Evolutionary conservation across 192 early-diverging fungal genomes (phyloP).

Genomic region (Backusella morwellensis): DNA sequence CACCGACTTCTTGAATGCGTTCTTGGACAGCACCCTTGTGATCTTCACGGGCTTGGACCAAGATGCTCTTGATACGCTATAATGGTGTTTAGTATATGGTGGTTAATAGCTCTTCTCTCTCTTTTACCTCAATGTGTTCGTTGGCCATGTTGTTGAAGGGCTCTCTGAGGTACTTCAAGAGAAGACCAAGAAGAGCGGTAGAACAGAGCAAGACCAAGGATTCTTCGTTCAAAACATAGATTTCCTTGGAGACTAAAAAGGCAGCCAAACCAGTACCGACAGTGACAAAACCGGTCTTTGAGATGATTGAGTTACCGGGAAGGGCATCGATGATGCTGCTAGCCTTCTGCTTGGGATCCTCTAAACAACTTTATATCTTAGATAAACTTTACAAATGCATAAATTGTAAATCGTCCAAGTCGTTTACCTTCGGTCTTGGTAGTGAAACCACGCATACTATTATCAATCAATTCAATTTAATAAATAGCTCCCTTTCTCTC

Average conservation of each 20-base stretch:
- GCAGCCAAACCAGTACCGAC: slow-evolving; percentile 80
- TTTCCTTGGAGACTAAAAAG: slow-evolving; percentile 94
- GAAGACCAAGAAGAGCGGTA: slow-evolving; percentile 74
- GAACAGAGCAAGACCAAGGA: slow-evolving; percentile 80
- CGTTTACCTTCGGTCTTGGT: slow-evolving; percentile 24
- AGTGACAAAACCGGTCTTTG: slow-evolving; percentile 90
- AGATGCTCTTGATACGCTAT: slow-evolving; percentile 78
- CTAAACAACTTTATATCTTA: slow-evolving; percentile 31
- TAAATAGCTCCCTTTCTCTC: background rate
- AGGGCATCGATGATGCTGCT: slow-evolving; percentile 89
- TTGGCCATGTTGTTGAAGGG: slow-evolving; percentile 79
- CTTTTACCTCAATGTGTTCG: slow-evolving; percentile 39
- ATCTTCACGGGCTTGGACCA: slow-evolving; percentile 82
- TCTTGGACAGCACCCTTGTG: slow-evolving; percentile 90
- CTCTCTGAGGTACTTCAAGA: slow-evolving; percentile 80
- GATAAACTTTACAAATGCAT: background rate
- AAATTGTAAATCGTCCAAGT: background rate
- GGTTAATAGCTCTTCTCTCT: too few species aligned
- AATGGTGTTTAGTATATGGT: background rate
- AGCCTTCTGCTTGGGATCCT: slow-evolving; percentile 76
- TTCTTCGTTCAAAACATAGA: slow-evolving; percentile 96
- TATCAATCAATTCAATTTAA: background rate
- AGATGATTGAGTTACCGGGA: slow-evolving; percentile 83
- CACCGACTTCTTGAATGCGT: slow-evolving; percentile 86
- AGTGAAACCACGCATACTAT: slow-evolving; percentile 28